phyloP scores from a whole-genome alignment of 768 basidiomycete species.

The Boletus vermiculosoides region DNA sequence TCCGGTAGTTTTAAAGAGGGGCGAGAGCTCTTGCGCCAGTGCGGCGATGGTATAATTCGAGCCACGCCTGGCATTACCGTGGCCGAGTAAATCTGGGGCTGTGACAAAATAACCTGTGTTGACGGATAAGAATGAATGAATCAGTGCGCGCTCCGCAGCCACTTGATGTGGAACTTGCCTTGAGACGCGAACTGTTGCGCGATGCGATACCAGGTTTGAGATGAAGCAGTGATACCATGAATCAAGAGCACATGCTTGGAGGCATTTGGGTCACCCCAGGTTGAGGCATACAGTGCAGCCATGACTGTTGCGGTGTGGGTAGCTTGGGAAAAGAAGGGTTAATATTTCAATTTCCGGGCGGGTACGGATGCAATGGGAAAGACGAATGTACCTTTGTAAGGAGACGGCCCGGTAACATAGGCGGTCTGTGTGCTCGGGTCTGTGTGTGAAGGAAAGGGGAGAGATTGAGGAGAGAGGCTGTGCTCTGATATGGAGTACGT shows the following conservation, averaged over 20 bases:
- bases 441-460: not conserved
- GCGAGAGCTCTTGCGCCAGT: constrained; percentile 13
- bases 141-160: not conserved
- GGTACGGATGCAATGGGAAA: too few relatives aligned
- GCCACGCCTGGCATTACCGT: constrained; percentile 8
- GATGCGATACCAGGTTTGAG: constrained; percentile 18
- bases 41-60: constrained; percentile 15
- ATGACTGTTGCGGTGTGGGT: not conserved
- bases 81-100: constrained; percentile 27
- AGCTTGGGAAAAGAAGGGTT: too few relatives aligned
- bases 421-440: too few relatives aligned
- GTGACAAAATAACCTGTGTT: constrained; percentile 24
- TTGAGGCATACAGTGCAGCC: constrained; percentile 6
- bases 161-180: constrained; percentile 4
- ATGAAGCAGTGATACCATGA: constrained; percentile 17
- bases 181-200: not conserved
- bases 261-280: constrained; percentile 19
- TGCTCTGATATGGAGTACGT: constrained; percentile 8
- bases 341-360: too few relatives aligned
- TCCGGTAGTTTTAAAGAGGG: not conserved
- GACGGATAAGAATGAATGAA: too few relatives aligned
- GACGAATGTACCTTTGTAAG: too few relatives aligned
- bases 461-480: not conserved
- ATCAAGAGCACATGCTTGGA: constrained; percentile 19
- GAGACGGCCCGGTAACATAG: too few relatives aligned